Evolutionary conservation across 192 early-diverging fungal genomes (phyloP).

Genomic region (Dispira simplex): DNA sequence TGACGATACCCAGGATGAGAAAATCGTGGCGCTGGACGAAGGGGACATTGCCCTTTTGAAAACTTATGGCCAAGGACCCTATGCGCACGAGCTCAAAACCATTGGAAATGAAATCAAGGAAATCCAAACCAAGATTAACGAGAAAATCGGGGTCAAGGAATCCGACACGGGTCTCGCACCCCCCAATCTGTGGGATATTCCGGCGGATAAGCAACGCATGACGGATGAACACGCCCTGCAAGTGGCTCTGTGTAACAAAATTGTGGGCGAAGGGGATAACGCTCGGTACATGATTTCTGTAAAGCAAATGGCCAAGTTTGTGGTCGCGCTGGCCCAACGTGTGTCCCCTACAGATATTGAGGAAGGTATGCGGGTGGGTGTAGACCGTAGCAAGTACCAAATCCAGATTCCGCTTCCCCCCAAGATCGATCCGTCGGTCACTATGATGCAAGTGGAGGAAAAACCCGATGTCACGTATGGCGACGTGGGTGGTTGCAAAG

Average conservation of each 20-base stretch:
- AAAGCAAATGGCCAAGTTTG: conserved; percentile 98
- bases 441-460: conserved; percentile 99
- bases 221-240: conserved; percentile 76
- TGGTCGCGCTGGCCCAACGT: conserved; percentile 88
- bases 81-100: conserved; percentile 87
- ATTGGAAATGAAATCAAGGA: conserved; percentile 94
- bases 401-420: conserved; percentile 98
- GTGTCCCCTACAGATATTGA: conserved; percentile 99
- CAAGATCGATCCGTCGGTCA: conserved; percentile 94
- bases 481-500: conserved; percentile 99
- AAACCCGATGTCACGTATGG: conserved; percentile 99
- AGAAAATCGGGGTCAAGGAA: conserved; percentile 99
- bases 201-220: conserved; percentile 96
- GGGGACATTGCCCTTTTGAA: conserved; percentile 85
- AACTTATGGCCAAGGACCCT: conserved; percentile 97
- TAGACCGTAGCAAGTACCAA: conserved; percentile 97
- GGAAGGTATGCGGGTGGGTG: conserved; percentile 96
- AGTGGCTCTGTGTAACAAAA: conserved; percentile 98
- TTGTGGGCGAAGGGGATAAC: conserved; percentile 82
- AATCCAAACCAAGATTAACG: conserved; percentile 94
- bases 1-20: conserved; percentile 66
- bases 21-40: conserved; percentile 87
- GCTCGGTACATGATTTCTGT: conserved; percentile 98
- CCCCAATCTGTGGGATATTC: conserved; percentile 98
- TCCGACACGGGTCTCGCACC: conserved; percentile 95